Evolutionary conservation across 371 early-diverging fungal genomes (phyloP), one percentile per base, ranked within the genome.

Genomic region (Mortierella sp.): DNA sequence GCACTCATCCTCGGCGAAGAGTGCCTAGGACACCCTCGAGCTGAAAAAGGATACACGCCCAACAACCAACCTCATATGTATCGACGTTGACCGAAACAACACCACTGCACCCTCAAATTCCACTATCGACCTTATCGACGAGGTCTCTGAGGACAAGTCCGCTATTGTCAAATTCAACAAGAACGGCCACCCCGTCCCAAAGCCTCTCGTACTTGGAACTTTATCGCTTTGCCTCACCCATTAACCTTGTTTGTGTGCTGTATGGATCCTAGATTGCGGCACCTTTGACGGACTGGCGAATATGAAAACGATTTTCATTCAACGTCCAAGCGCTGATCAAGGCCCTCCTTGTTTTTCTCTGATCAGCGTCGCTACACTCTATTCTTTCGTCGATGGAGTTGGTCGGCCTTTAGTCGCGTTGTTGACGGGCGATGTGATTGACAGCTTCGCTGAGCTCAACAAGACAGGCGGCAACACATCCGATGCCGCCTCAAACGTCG

Each of bases 341-440:
- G n/a, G n/a, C n/a, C n/a, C n/a, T n/a, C n/a, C n/a, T n/a, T n/a
- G n/a, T n/a, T n/a, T n/a, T n/a, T n/a, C n/a, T n/a, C n/a, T n/a
- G n/a, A n/a, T n/a, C n/a, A n/a, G 55, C 55, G 2, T 55, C 24
- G 55, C 10, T 9, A 55, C 55, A 0, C 9, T 55, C 10, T 55
- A n/a, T 55, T 10, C 55, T 24, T 55, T 55, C n/a, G 24, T n/a
- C 55, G 24, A 55, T 2, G 82, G 82, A 42, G 72, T 81, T n/a
- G 82, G 78, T n/a, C 82, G 78, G 34, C 82, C 82, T 0, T 31
- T 75, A 1, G 74, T 77, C 0, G 82, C 82, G 10, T 44, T 81
- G 10, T 44, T 81, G 31, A 74, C 74, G 42, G 77, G 77, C 44
- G 78, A 73, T 14, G 55, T 55, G 24, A 55, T 55, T 24, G 72